Conservation (phyloP, 1,139 yeast species). For the Saccharomyces pastorianus region DNA sequence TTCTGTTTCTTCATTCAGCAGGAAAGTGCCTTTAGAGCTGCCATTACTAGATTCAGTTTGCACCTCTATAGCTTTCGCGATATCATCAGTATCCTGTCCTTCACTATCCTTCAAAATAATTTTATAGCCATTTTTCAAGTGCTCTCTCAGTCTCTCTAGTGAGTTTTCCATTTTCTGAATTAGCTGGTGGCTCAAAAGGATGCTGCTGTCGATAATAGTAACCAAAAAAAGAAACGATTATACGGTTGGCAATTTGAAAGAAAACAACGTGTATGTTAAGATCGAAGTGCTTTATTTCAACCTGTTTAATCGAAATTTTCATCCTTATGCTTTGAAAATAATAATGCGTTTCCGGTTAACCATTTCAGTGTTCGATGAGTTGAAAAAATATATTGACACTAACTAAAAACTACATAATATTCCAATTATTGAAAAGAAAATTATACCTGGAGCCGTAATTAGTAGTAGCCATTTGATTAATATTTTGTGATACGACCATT, state of each 20-base stretch:
- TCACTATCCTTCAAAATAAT: constrained; percentile 18
- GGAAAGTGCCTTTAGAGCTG: constrained; percentile 9
- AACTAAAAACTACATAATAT: background rate
- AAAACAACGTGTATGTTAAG: background rate
- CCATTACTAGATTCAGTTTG: constrained; percentile 8
- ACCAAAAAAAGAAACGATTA: too few species aligned
- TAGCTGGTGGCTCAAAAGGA: too few species aligned
- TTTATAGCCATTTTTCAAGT: constrained; percentile 14
- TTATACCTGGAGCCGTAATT: background rate
- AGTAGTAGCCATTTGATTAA: background rate
- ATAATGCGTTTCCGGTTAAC: background rate
- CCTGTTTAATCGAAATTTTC: background rate
- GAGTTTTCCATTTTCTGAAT: constrained; percentile 6
- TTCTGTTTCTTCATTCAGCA: constrained; percentile 44
- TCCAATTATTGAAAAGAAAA: background rate
- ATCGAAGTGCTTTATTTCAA: background rate
- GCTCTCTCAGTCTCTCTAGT: constrained; percentile 14
- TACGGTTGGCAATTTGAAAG: background rate
- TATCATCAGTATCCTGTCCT: constrained; percentile 26
- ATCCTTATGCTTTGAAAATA: background rate
- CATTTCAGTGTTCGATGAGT: background rate
- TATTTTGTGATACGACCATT: background rate
- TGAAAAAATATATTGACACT: background rate
- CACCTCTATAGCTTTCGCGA: constrained; percentile 25
- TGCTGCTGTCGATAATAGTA: too few species aligned